Conservation (phyloP, 2,329 filamentous ascomycete species). For the Thelonectria olida region DNA sequence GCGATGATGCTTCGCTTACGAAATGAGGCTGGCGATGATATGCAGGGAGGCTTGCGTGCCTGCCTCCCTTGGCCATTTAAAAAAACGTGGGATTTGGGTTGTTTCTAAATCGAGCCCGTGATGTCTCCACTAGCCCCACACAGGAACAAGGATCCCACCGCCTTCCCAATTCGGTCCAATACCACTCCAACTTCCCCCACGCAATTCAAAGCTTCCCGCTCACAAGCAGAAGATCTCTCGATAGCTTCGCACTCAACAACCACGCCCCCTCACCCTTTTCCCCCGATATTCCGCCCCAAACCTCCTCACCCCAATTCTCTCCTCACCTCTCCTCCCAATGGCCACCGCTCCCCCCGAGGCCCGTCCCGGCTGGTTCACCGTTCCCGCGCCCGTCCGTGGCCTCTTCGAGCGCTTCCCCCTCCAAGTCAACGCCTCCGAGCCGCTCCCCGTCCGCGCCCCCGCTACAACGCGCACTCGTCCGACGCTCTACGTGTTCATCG, state of each 20-base stretch:
- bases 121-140: too few relatives aligned
- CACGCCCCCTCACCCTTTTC: background rate
- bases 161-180: background rate
- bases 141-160: background rate
- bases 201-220: background rate
- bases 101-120: too few relatives aligned
- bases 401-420: constrained; percentile 90
- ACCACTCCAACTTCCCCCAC: background rate
- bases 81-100: too few relatives aligned
- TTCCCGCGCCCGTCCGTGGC: constrained; percentile 79
- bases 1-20: too few relatives aligned
- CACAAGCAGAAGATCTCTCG: background rate
- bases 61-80: too few relatives aligned
- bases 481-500: constrained; percentile 81
- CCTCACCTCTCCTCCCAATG: constrained; percentile 21
- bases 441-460: constrained; percentile 71
- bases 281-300: too few relatives aligned
- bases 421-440: constrained; percentile 76
- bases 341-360: constrained; percentile 21
- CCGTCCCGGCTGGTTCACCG: constrained; percentile 57
- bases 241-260: background rate
- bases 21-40: too few relatives aligned
- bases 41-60: too few relatives aligned
- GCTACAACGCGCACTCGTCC: constrained; percentile 53
- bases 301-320: background rate